Conservation (phyloP, 305 asterid species). For the Striga hermonthica region DNA sequence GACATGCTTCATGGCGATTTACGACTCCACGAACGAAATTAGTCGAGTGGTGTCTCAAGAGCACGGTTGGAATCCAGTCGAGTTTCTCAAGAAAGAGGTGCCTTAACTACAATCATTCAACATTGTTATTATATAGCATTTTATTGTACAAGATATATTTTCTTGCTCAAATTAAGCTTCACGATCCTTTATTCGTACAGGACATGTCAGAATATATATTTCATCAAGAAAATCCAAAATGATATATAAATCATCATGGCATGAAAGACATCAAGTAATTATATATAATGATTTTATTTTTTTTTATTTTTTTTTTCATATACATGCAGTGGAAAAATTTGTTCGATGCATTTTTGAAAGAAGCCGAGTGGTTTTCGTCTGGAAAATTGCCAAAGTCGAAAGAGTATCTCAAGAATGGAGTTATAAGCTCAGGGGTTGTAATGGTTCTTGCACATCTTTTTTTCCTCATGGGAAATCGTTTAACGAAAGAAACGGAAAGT, state of each 20-base stretch:
- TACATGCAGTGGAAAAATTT: slow-evolving; percentile 42
- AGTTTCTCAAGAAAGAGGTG: slow-evolving; percentile 29
- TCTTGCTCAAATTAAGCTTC: too few relatives aligned
- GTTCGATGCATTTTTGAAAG: slow-evolving; percentile 47
- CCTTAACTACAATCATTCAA: too few relatives aligned
- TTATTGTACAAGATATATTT: too few relatives aligned
- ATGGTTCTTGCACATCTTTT: slow-evolving; percentile 41
- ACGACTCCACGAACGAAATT: slow-evolving; percentile 36
- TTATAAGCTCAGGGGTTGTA: slow-evolving; percentile 46
- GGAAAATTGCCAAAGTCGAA: slow-evolving; percentile 30
- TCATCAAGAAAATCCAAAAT: too few relatives aligned
- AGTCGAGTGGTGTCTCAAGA: slow-evolving; percentile 30
- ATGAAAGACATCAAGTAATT: too few relatives aligned
- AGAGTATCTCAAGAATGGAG: slow-evolving; percentile 39
- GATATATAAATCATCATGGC: too few relatives aligned
- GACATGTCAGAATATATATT: too few relatives aligned
- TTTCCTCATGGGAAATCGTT: slow-evolving; percentile 38
- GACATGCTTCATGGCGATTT: slow-evolving; percentile 41
- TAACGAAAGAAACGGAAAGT: neutral
- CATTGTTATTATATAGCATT: neutral
- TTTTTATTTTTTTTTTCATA: too few relatives aligned
- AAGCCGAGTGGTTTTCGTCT: slow-evolving; percentile 46
- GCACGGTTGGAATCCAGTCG: slow-evolving; percentile 30
- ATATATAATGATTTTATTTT: too few relatives aligned
- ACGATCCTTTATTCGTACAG: too few relatives aligned